Base-by-base conservation (phyloP, 2,329 filamentous ascomycete species). In the Chalaropsis ovoidea region DNA sequence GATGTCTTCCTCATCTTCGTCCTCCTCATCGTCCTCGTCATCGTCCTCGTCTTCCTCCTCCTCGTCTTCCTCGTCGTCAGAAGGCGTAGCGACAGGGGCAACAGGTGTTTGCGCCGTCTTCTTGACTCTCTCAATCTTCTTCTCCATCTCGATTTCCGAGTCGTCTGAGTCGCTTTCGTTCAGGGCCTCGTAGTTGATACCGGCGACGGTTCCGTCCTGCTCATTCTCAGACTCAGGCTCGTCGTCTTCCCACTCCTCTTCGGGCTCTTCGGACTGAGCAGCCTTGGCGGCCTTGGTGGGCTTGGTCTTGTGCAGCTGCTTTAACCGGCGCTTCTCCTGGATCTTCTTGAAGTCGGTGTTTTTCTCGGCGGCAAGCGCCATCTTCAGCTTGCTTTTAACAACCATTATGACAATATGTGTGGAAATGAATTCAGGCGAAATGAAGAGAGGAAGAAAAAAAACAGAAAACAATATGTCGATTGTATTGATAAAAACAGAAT, bases 1-100 rank as follows among this genome's bases (percentile, higher is more conserved):
- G 56, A 96, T 91, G 69, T 95, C 91, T 70, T 94, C 90, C 56
- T 93, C 89, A 3, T 91, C 88, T 24, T 88, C 87, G 0, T 87
- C 85, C 0, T 86, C 86, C 0, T 86, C 83, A 0, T 85, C 83
- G 0, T 81, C 80, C 0, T 81, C 79, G 0, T 80, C 77, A 0
- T 82, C 79, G 0, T 79, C 78, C 7, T 80, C 77, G 1, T 77
- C 75, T 0, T 86, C 86, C 0, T 86, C 83, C 0, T 85, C 83
- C 0, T 81, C 80, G 0, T 81, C 78, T 7, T 80, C 77, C 1
- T 77, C 75, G 13, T 60, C 42, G 27, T 45, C 74, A 2, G 76
- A 73, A 6, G 75, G 72, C 72, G 69, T 24, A 24, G 15, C 69
- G 65, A 10, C 35, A 10, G 62, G 67, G 63, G 60, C 65, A 62